Conservation (phyloP, 768 basidiomycete genomes). For the Xerocomellus chrysenteron region DNA sequence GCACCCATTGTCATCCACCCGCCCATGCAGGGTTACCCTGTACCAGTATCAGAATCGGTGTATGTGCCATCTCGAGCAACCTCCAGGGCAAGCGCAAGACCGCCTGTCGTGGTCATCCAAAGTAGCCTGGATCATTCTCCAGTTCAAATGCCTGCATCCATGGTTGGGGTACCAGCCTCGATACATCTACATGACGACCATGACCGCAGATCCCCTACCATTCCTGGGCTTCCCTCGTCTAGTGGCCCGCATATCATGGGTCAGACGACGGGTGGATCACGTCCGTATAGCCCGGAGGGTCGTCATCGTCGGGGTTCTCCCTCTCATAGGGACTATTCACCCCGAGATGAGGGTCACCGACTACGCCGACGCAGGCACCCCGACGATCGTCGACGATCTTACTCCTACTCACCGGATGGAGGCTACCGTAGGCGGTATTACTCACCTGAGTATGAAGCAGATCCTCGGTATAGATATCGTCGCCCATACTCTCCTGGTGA, state of each 20-base stretch:
- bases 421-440: conserved; percentile 4
- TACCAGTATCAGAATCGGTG: conserved; percentile 6
- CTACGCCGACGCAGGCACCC: background rate
- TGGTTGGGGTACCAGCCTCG: conserved; percentile 15
- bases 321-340: conserved; percentile 1
- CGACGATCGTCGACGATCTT: conserved; percentile 21
- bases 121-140: conserved; percentile 23
- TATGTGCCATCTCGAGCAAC: conserved; percentile 16
- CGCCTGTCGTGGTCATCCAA: conserved; percentile 17
- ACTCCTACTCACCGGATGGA: conserved; percentile 21
- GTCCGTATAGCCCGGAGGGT: conserved; percentile 11
- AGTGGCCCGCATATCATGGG: conserved; percentile 1
- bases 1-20: conserved; percentile 22
- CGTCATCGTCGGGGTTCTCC: background rate
- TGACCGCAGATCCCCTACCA: conserved; percentile 25
- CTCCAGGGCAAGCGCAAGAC: conserved; percentile 16
- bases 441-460: conserved; percentile 15
- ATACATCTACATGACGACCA: conserved; percentile 6
- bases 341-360: conserved; percentile 1
- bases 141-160: conserved; percentile 16
- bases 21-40: background rate
- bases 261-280: conserved; percentile 10
- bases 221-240: conserved; percentile 10
- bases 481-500: conserved; percentile 19
- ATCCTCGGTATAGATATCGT: conserved; percentile 6